These are phyloP conservation scores for Jackrogersella minutella DNA, from an alignment of 495 filamentous ascomycete species.

Conservation along the genomic window DNA sequence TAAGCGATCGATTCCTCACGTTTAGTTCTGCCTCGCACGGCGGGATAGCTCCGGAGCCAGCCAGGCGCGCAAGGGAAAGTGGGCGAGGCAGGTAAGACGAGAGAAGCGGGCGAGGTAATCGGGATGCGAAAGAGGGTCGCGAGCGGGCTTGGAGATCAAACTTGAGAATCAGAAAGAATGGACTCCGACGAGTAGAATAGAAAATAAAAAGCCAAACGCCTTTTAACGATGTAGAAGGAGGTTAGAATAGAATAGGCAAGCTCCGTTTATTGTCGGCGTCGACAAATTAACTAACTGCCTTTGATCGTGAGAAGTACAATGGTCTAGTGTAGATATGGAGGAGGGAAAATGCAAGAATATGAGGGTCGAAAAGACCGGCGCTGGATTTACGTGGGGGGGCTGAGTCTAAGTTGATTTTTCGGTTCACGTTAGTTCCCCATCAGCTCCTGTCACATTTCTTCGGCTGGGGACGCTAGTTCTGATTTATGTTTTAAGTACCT, in stretches of 20 bases:
- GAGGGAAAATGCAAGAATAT: slow-evolving; percentile 12
- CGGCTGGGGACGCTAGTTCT: slow-evolving; percentile 9
- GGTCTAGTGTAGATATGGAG: neutral
- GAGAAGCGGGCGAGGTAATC: neutral
- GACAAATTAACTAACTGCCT: neutral
- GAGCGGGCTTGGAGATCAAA: slow-evolving; percentile 11
- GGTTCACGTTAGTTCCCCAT: slow-evolving; percentile 33
- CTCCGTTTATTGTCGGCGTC: slow-evolving; percentile 10
- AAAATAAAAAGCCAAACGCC: neutral
- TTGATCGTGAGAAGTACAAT: neutral
- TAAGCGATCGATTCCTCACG: slow-evolving; percentile 13
- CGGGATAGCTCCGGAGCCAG: slow-evolving; percentile 34
- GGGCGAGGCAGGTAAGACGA: slow-evolving; percentile 37
- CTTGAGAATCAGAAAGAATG: slow-evolving; percentile 1
- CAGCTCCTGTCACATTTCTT: slow-evolving; percentile 33
- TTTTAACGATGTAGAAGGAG: neutral
- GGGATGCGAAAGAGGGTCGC: slow-evolving; percentile 17
- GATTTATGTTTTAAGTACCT: slow-evolving; percentile 1
- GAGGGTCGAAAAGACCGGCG: slow-evolving; percentile 31
- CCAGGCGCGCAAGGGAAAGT: slow-evolving; percentile 31
- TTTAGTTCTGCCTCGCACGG: slow-evolving; percentile 37
- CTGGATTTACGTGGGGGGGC: slow-evolving; percentile 33
- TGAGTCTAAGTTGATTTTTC: slow-evolving; percentile 39
- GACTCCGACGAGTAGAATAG: slow-evolving; percentile 2
- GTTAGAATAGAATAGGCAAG: slow-evolving; percentile 1